Evolutionary conservation across 768 basidiomycete species (phyloP), one percentile per base, ranked within the genome.

Genomic region (Scleroderma citrinum): DNA sequence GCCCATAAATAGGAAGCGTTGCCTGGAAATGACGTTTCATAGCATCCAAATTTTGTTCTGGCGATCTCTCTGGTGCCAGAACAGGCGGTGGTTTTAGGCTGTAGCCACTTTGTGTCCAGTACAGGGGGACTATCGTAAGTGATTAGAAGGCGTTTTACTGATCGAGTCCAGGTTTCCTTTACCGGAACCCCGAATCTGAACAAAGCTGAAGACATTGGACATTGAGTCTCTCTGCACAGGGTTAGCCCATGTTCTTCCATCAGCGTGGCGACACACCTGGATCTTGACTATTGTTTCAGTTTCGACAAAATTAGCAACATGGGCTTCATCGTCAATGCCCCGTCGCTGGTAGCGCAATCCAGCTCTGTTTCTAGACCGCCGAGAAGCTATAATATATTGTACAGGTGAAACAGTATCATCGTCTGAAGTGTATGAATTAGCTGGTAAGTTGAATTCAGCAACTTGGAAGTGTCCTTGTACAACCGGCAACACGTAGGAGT

Each of bases 261-360:
- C 19, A 53, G 16, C 21, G 14, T 5, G 17, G 13, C 11, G 42
- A 57, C 76, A 34, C 51, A 91, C 92, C 74, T 87, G 79, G 11
- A 94, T 79, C 37, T 83, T 75, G 73, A 90, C 81, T 46, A 95
- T 83, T 2, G 89, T 86, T 69, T 97, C 94, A 0, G 92, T 92
- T 67, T 97, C 92, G 2, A 97, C 92, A 61, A 97, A 93, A 67
- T 98, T 98, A 1, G 92, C 94, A 3, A 93, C 94, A 61, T 90
- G 78, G 5, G 92, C 91, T 50, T 89, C 84, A 54, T 94, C 91
- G 59, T 98, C 94, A 46, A 97, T 81, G 2, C 96, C 96, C 58
- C 96, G 75, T 37, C 96, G 78, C 66, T 98, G 96, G 68, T 95
- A 99, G 38, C 96, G 76, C 56, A 98, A 71, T 1, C 96, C 96